Evolutionary conservation across 2,329 filamentous ascomycete species (phyloP).

Genomic region (Pseudocercospora vitis): DNA sequence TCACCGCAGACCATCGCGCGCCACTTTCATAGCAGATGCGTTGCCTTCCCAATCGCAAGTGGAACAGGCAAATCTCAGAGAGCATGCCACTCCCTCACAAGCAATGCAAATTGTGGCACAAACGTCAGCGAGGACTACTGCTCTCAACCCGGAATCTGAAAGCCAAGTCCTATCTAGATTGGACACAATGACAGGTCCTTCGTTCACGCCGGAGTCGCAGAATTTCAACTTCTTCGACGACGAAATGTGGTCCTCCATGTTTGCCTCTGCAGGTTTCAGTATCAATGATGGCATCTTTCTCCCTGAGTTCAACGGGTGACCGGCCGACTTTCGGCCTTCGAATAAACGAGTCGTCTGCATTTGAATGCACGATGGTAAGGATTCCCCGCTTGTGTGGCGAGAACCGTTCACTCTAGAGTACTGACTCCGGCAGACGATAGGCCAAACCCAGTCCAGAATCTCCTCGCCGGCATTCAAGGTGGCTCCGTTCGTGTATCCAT

Average conservation of each 20-base stretch:
- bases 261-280: neutral
- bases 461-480: neutral
- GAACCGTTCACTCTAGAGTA: neutral
- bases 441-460: neutral
- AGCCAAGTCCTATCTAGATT: neutral
- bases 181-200: neutral
- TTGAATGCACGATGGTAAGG: neutral
- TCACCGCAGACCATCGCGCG: conserved; percentile 11
- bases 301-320: conserved; percentile 23
- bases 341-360: conserved; percentile 13
- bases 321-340: conserved; percentile 35
- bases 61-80: neutral
- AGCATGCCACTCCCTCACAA: too few species aligned
- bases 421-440: neutral
- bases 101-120: neutral
- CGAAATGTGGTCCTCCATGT: neutral
- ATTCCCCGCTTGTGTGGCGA: neutral
- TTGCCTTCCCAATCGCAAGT: neutral
- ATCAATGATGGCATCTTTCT: conserved; percentile 11
- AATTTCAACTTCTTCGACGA: conserved; percentile 7
- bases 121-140: neutral
- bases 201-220: conserved; percentile 8
- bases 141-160: neutral
- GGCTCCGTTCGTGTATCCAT: neutral
- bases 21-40: conserved; percentile 13